Percentiles rank a stretch among this genome's conserved stretches.
phyloP scores from a whole-genome alignment of 306 rosid species.

The Gynostemma pentaphyllum region DNA sequence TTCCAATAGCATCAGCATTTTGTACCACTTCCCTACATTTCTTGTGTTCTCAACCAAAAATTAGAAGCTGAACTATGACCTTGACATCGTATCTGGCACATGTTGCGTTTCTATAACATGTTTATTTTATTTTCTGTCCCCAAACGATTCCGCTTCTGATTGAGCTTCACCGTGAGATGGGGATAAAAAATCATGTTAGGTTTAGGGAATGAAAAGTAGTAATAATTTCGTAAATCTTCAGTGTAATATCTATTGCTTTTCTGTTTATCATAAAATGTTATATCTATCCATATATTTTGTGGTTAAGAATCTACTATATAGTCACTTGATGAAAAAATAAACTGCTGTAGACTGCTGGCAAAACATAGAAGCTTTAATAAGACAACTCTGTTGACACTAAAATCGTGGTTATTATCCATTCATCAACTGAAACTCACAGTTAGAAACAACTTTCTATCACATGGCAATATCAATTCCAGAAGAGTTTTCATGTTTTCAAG shows the following conservation, averaged over 20 bases:
- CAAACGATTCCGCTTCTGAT: background rate
- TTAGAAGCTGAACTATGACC: no score
- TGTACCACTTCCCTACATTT: no score
- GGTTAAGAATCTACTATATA: background rate
- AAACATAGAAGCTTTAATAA: background rate
- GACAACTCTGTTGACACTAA: background rate
- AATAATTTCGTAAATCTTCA: background rate
- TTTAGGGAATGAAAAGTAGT: background rate
- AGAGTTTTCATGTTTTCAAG: background rate
- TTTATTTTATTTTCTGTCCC: no score
- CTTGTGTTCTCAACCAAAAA: no score
- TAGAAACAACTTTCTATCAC: background rate
- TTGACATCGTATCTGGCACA: no score
- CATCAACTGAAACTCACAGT: background rate
- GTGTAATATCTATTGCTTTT: background rate
- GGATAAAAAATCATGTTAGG: no score
- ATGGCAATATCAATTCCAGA: background rate
- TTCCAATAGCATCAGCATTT: no score
- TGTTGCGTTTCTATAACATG: background rate
- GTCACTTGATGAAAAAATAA: background rate
- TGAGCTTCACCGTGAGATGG: background rate
- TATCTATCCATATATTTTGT: background rate
- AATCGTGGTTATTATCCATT: background rate
- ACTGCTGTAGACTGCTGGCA: background rate
- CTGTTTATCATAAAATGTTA: no score